Base-by-base conservation (phyloP, 2,329 filamentous ascomycete genomes). In the Fusarium miscanthi region DNA sequence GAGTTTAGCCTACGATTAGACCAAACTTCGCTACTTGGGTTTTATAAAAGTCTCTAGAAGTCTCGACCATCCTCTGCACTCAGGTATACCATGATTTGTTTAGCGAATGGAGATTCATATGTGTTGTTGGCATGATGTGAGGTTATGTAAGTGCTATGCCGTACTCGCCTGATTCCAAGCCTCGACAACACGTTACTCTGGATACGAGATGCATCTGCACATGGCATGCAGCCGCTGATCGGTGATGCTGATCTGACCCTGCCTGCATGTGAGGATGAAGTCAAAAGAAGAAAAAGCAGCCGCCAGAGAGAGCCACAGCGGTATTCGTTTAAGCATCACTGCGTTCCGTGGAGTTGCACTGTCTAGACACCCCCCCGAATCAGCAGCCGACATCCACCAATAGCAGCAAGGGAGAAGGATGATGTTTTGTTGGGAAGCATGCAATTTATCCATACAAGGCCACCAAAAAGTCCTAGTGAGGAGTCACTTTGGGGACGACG, bases 321-420 rank as follows among this genome's bases (percentile, higher is more conserved):
- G 58, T 31, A 40, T 56, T 69, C 46, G 27, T 56, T 66, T 46
- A 46, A 57, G 40, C 37, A 57, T 52, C 37, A 40, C n/a, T 43
- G 21, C 38, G 66, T 46, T 70, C 51, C 62, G 51, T 48, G 49
- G 42, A 59, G 67, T 66, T 62, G 61, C 56, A 66, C 42, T 53
- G 42, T 48, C 38, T 33, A 48, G 53, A 19, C 38, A 40, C 52
- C 37, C 61, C 41, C 54, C 56, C 43, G 45, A 63, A 62, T 54
- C 54, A 58, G 66, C 61, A 70, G 58, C 38, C 13, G 31, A 41
- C 49, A 46, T 59, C 63, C 68, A 69, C 69, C 69, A 72, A 72
- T 69, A 54, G 54, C 17, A 41, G 27, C 16, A 25, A 49, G n/a
- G 42, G 56, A 42, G 42, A 31, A 13, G 45, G 53, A 57, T 48